These are phyloP conservation scores for Smittium mucronatum DNA, from an alignment of 371 early-diverging fungal species.

Conservation along the genomic window DNA sequence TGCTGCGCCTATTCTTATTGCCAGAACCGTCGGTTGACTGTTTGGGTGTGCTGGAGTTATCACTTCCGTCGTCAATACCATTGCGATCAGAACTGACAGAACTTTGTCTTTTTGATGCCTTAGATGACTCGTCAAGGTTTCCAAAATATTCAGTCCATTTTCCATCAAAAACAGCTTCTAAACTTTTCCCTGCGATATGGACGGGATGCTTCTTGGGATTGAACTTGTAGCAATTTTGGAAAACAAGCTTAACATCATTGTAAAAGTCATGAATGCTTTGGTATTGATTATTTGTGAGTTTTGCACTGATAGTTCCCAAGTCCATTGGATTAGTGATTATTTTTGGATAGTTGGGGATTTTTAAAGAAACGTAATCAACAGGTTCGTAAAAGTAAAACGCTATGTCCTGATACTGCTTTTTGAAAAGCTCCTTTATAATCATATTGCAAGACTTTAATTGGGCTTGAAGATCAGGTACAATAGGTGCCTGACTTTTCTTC, in stretches of 20 bases:
- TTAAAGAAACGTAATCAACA: conserved; percentile 82
- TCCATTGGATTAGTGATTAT: conserved; percentile 98
- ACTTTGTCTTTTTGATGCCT: conserved; percentile 10
- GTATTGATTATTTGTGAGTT: conserved; percentile 69
- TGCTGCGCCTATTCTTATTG: conserved; percentile 40
- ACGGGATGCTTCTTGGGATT: conserved; percentile 85
- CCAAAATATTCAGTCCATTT: conserved; percentile 65
- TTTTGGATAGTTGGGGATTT: conserved; percentile 86
- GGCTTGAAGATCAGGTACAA: neutral
- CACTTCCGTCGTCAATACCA: conserved; percentile 32
- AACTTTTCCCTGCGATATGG: conserved; percentile 60
- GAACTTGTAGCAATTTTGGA: conserved; percentile 88
- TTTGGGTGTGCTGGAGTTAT: conserved; percentile 15
- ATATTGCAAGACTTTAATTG: conserved; percentile 43
- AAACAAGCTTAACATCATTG: conserved; percentile 73
- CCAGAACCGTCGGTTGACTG: conserved; percentile 49
- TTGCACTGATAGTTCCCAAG: conserved; percentile 76
- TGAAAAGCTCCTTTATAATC: conserved; percentile 62
- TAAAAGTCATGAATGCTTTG: conserved; percentile 59
- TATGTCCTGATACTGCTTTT: conserved; percentile 53
- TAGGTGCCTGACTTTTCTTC: neutral
- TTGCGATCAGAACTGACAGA: conserved; percentile 17
- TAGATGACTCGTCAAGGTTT: conserved; percentile 18
- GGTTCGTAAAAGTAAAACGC: conserved; percentile 75
- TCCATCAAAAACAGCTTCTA: conserved; percentile 71